A percentile compares a stretch with the other conserved stretches of the same genome.
Conservation (phyloP, 192 early-diverging fungal genomes). For the Radiomyces spectabilis region DNA sequence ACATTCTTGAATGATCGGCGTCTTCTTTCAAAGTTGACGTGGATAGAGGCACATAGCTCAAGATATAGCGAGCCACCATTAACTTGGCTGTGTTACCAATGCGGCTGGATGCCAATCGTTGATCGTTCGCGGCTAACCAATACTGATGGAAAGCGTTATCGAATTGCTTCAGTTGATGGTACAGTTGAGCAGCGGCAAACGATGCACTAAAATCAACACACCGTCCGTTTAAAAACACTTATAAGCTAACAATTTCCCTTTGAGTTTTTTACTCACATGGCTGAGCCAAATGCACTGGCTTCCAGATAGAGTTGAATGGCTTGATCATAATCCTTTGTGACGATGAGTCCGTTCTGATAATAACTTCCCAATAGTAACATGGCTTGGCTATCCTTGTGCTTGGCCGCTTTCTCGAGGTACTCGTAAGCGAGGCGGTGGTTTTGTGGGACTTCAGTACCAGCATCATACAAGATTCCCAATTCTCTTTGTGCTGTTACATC, state of each 20-base stretch:
- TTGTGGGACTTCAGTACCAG: slow-evolving; percentile 18
- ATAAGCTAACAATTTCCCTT: background rate
- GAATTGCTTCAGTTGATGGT: slow-evolving; percentile 5
- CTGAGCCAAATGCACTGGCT: slow-evolving; percentile 4
- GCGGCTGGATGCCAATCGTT: background rate
- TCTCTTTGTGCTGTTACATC: slow-evolving; percentile 24
- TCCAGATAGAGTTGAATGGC: slow-evolving; percentile 12
- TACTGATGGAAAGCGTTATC: slow-evolving; percentile 13
- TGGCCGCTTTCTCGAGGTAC: slow-evolving; percentile 27
- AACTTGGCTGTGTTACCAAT: slow-evolving; percentile 8
- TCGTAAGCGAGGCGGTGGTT: slow-evolving; percentile 22
- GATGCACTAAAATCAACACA: background rate
- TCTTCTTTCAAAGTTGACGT: background rate
- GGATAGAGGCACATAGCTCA: slow-evolving; percentile 1
- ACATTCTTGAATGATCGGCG: background rate
- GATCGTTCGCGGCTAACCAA: slow-evolving; percentile 3
- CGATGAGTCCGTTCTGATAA: slow-evolving; percentile 27
- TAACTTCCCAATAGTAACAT: slow-evolving; percentile 16
- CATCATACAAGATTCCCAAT: slow-evolving; percentile 28
- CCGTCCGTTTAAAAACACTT: background rate
- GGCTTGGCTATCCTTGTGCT: slow-evolving; percentile 24
- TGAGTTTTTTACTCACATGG: background rate
- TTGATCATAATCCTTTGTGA: slow-evolving; percentile 18
- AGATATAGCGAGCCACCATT: slow-evolving; percentile 15
- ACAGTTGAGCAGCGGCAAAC: slow-evolving; percentile 14